phyloP scores from a whole-genome alignment of 1,284 basidiomycete genomes.

The Exobasidium rhododendri region DNA sequence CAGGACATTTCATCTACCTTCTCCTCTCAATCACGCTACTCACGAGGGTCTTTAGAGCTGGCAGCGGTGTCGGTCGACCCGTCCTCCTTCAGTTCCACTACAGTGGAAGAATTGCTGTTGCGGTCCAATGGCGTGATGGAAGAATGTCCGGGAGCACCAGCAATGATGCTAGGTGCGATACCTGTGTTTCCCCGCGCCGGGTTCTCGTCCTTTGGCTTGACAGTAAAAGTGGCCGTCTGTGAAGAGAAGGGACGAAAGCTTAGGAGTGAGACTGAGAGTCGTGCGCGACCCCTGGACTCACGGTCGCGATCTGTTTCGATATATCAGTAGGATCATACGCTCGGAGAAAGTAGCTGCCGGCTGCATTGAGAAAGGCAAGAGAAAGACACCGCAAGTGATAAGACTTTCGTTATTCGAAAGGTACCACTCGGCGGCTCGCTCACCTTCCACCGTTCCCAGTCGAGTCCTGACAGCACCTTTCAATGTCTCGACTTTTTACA shows the following conservation, averaged over 20 bases:
- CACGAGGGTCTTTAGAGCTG: neutral
- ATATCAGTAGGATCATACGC: neutral
- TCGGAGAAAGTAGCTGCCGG: neutral
- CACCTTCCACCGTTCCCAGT: neutral
- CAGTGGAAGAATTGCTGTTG: neutral
- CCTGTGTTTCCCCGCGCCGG: neutral
- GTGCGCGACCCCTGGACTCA: neutral
- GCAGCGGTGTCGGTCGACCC: neutral
- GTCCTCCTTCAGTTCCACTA: too few species aligned
- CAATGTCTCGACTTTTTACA: neutral
- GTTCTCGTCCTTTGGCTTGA: neutral
- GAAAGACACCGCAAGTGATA: too few species aligned
- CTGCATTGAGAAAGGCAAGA: too few species aligned
- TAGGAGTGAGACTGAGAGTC: neutral
- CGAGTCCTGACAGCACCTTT: neutral
- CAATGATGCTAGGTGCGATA: neutral
- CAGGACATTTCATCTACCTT: neutral
- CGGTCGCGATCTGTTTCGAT: neutral
- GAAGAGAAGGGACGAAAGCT: neutral
- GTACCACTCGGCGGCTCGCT: neutral
- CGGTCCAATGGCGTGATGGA: neutral
- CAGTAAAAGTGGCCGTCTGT: constrained; percentile 1
- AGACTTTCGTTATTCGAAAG: too few species aligned
- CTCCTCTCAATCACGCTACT: neutral
- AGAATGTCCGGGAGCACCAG: neutral